Conservation (phyloP, 2,329 filamentous ascomycete species). For the Alternaria gaisen region DNA sequence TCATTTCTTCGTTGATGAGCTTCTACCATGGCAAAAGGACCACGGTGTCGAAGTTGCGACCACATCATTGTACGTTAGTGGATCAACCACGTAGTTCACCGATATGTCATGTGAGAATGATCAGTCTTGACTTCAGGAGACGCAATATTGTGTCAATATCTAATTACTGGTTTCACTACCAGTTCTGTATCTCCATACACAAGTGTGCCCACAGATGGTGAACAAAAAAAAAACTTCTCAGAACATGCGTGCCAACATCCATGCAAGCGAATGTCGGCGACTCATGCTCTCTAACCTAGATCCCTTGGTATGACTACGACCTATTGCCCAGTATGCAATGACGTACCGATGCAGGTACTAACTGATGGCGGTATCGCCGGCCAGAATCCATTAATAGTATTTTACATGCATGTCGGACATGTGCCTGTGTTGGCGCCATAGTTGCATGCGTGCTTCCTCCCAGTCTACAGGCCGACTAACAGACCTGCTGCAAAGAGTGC, state of each 20-base stretch:
- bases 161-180: neutral
- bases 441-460: neutral
- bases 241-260: neutral
- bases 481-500: neutral
- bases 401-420: neutral
- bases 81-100: neutral
- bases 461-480: neutral
- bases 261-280: neutral
- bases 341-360: neutral
- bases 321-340: neutral
- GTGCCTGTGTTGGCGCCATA: slow-evolving; percentile 3
- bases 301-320: neutral
- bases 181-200: neutral
- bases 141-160: neutral
- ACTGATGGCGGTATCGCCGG: neutral
- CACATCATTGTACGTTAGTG: slow-evolving; percentile 1
- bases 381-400: neutral
- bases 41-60: neutral
- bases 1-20: neutral
- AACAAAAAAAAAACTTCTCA: neutral
- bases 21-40: neutral
- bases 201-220: neutral
- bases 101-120: neutral
- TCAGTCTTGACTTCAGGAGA: neutral
- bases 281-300: neutral